Conservation (phyloP, 2,329 filamentous ascomycete genomes). For the Herpomyces periplanetae region DNA sequence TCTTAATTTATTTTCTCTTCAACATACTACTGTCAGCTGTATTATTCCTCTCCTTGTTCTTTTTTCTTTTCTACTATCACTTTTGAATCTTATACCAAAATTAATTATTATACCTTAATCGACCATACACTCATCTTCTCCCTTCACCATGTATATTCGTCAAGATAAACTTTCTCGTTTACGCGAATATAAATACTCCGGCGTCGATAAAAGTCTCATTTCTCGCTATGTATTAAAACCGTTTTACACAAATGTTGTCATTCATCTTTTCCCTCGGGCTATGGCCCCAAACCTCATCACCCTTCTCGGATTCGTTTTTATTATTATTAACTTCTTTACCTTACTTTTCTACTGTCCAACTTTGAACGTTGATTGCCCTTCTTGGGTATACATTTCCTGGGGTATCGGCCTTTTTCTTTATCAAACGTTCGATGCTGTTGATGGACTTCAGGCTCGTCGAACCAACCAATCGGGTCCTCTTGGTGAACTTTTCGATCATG, state of each 20-base stretch:
- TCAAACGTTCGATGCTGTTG: constrained; percentile 91
- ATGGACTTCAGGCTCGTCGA: constrained; percentile 67
- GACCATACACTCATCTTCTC: too few relatives aligned
- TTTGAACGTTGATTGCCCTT: constrained; percentile 61
- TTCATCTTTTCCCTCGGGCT: constrained; percentile 67
- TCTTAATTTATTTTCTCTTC: too few relatives aligned
- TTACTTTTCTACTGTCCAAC: constrained; percentile 85
- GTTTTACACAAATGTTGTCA: constrained; percentile 79
- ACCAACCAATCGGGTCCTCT: constrained; percentile 72
- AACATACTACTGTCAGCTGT: too few relatives aligned
- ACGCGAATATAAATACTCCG: constrained; percentile 76
- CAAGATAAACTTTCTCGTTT: constrained; percentile 58
- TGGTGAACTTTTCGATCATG: constrained; percentile 87
- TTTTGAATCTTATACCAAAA: too few relatives aligned
- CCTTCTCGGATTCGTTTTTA: constrained; percentile 53
- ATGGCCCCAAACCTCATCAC: constrained; percentile 63
- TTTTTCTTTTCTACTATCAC: too few relatives aligned
- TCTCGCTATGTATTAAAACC: constrained; percentile 87
- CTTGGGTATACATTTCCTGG: constrained; percentile 85
- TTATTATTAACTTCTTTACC: constrained; percentile 57
- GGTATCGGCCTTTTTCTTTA: constrained; percentile 64
- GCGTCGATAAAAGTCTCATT: constrained; percentile 53
- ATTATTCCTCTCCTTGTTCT: too few relatives aligned
- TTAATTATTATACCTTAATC: too few relatives aligned
- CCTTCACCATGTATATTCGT: constrained; percentile 40